Conservation (phyloP, 1,284 basidiomycete species). For the Microbotryum intermedium region DNA sequence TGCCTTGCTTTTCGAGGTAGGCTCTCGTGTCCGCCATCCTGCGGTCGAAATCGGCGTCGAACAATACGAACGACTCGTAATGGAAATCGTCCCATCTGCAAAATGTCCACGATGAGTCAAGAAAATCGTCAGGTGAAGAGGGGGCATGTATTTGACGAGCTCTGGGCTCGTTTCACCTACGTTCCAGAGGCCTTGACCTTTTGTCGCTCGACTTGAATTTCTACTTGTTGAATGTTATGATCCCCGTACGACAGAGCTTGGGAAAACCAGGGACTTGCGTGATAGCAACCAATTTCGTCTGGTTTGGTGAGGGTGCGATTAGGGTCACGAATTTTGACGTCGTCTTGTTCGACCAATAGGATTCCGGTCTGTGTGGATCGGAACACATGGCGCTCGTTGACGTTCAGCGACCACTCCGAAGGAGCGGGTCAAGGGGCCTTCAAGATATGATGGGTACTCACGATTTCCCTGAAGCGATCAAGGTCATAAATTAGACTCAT, state of each 20-base stretch:
- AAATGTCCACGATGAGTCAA: constrained; percentile 5
- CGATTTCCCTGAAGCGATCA: constrained; percentile 7
- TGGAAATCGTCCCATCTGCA: background rate
- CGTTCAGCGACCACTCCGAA: no score
- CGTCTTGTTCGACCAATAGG: constrained; percentile 23
- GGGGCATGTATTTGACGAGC: no score
- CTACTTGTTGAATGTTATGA: constrained; percentile 20
- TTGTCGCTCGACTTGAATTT: background rate
- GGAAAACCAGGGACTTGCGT: constrained; percentile 15
- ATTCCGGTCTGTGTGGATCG: constrained; percentile 3
- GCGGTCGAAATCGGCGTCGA: constrained; percentile 7
- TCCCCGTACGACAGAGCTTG: constrained; percentile 16
- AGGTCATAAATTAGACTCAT: constrained; percentile 21
- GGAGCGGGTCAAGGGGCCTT: no score
- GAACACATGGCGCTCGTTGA: no score
- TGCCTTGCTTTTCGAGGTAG: constrained; percentile 3
- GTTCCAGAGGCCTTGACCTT: no score
- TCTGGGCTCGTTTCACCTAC: no score
- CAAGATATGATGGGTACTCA: no score
- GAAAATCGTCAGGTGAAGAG: no score
- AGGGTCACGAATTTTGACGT: constrained; percentile 20
- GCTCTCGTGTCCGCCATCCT: background rate
- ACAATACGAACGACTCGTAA: constrained; percentile 12
- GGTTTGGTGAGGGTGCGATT: constrained; percentile 3
- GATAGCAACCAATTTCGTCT: constrained; percentile 21